These are phyloP conservation scores for Fulvia fulva DNA, from an alignment of 2,329 filamentous ascomycete species.

Conservation along the genomic window DNA sequence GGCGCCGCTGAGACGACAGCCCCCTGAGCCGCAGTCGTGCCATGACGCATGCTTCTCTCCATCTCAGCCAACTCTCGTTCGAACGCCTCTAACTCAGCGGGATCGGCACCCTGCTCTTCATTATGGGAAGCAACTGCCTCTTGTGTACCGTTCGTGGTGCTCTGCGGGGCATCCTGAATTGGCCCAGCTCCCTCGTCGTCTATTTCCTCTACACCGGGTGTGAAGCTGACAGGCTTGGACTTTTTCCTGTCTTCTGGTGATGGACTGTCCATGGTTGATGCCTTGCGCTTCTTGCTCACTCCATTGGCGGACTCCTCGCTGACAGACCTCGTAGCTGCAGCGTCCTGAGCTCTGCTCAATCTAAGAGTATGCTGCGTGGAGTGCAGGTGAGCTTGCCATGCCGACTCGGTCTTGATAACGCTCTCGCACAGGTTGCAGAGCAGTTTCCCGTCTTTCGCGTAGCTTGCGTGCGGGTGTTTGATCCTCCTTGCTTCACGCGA, in stretches of 20 bases:
- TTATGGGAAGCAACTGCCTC: background rate
- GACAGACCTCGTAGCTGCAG: constrained; percentile 30
- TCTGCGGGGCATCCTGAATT: background rate
- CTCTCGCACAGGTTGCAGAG: constrained; percentile 64
- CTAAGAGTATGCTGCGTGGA: constrained; percentile 45
- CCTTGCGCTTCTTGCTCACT: constrained; percentile 52
- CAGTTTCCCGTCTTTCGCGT: constrained; percentile 64
- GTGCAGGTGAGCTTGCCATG: constrained; percentile 64
- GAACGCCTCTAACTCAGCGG: constrained; percentile 62
- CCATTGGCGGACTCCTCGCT: constrained; percentile 25
- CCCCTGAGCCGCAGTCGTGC: constrained; percentile 26
- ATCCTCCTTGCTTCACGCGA: constrained; percentile 72
- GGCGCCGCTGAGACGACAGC: constrained; percentile 46
- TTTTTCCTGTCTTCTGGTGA: constrained; percentile 20
- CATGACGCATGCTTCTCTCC: constrained; percentile 18
- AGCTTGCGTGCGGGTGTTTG: constrained; percentile 64
- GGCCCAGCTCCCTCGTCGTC: constrained; percentile 28
- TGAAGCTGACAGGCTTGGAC: constrained; percentile 12
- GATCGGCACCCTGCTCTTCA: constrained; percentile 19
- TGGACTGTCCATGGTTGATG: constrained; percentile 24
- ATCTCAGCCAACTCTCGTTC: constrained; percentile 68
- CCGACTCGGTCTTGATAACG: constrained; percentile 59
- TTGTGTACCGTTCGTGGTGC: background rate
- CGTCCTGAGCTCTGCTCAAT: constrained; percentile 24
- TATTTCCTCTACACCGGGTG: constrained; percentile 6